These are phyloP conservation scores for Diaporthe humulicola DNA, from an alignment of 2,329 filamentous ascomycete species.

Conservation along the genomic window DNA sequence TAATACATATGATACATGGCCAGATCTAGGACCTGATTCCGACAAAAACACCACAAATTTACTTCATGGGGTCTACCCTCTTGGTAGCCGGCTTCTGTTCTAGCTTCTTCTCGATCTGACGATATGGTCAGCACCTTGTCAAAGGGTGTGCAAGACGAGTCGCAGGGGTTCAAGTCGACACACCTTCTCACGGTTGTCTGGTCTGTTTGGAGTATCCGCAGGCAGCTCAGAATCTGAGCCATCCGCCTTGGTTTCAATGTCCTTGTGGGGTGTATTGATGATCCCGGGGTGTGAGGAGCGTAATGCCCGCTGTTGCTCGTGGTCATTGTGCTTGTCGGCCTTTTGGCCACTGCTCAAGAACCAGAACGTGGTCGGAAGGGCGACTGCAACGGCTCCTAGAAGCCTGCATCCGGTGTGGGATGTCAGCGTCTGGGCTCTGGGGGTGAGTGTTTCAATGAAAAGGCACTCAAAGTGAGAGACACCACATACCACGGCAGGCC, in stretches of 20 bases:
- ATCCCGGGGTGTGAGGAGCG: slow-evolving; percentile 15
- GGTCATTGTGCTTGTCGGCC: slow-evolving; percentile 16
- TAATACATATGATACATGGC: background rate
- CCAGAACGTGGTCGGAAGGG: background rate
- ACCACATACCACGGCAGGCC: slow-evolving; percentile 8
- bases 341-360: slow-evolving; percentile 21
- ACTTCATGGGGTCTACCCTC: slow-evolving; percentile 37
- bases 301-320: slow-evolving; percentile 8
- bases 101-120: slow-evolving; percentile 45
- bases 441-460: background rate
- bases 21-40: background rate
- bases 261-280: background rate
- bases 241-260: slow-evolving; percentile 23
- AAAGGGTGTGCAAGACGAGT: background rate
- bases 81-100: slow-evolving; percentile 45
- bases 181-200: slow-evolving; percentile 36
- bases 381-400: background rate
- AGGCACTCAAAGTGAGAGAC: too few species aligned
- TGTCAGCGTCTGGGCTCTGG: background rate
- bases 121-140: background rate
- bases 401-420: background rate
- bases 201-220: slow-evolving; percentile 15
- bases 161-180: background rate
- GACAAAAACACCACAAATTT: background rate
- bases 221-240: slow-evolving; percentile 20